These are phyloP conservation scores for Rosa multiflora DNA, from an alignment of 306 rosid genomes.

Conservation along the genomic window DNA sequence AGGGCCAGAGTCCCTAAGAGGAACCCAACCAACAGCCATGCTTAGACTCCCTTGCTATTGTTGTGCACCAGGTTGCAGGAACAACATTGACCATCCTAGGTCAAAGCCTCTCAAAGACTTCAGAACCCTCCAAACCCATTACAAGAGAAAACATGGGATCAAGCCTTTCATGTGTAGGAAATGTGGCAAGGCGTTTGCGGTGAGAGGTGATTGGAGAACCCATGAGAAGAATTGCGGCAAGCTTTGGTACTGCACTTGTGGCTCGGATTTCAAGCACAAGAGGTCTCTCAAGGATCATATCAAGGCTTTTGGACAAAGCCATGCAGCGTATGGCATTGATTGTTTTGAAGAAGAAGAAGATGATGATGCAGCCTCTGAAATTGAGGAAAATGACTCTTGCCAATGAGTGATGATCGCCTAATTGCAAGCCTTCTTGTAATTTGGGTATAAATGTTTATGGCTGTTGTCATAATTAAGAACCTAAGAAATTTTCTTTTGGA, in stretches of 20 bases:
- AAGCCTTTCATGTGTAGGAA: slow-evolving; percentile 86
- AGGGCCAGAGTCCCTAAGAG: slow-evolving; percentile 87
- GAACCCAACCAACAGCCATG: slow-evolving; percentile 95
- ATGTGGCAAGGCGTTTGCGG: slow-evolving; percentile 92
- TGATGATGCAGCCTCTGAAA: slow-evolving; percentile 60
- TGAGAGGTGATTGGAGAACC: slow-evolving; percentile 95
- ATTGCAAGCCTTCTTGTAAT: neutral
- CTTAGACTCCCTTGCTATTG: slow-evolving; percentile 93
- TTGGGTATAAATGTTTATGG: neutral
- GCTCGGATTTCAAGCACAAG: slow-evolving; percentile 91
- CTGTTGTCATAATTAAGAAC: slow-evolving; percentile 8
- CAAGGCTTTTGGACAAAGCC: slow-evolving; percentile 85
- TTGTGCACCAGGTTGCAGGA: slow-evolving; percentile 78
- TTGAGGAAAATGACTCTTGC: slow-evolving; percentile 56
- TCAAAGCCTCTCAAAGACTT: slow-evolving; percentile 86
- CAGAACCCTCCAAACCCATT: slow-evolving; percentile 94
- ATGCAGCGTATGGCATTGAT: slow-evolving; percentile 65
- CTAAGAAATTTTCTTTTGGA: slow-evolving; percentile 1
- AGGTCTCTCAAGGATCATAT: slow-evolving; percentile 89
- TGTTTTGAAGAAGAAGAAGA: slow-evolving; percentile 61
- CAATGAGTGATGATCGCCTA: slow-evolving; percentile 22
- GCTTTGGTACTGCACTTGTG: slow-evolving; percentile 94
- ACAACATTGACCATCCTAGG: slow-evolving; percentile 94
- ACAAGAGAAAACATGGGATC: slow-evolving; percentile 90
- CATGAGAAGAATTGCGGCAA: slow-evolving; percentile 97